Conservation (phyloP, 2,329 filamentous ascomycete species). For the Phaeosphaeriaceae sp. region DNA sequence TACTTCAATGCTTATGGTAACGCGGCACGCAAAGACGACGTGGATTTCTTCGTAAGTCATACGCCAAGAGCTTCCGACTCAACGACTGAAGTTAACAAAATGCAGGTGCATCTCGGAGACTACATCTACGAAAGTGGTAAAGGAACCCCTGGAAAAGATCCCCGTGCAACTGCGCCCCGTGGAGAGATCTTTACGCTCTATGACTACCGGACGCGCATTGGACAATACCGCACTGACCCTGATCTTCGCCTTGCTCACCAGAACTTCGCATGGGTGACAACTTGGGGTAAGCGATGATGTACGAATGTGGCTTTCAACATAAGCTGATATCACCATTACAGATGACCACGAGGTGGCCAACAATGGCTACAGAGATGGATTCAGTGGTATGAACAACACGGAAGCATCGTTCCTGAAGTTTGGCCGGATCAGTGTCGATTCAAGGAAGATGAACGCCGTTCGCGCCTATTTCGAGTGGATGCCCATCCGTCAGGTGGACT, state of each 20-base stretch:
- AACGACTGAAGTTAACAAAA: constrained; percentile 24
- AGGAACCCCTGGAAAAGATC: constrained; percentile 32
- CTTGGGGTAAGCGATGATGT: constrained; percentile 31
- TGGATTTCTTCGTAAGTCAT: constrained; percentile 63
- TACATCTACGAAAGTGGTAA: constrained; percentile 52
- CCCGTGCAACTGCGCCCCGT: constrained; percentile 36
- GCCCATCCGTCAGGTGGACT: constrained; percentile 53
- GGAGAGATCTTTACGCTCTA: constrained; percentile 52
- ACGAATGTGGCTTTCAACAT: neutral
- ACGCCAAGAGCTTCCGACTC: neutral
- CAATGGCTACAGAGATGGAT: constrained; percentile 47
- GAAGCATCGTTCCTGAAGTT: constrained; percentile 50
- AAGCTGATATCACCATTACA: neutral
- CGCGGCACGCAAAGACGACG: constrained; percentile 48
- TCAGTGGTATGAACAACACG: constrained; percentile 50
- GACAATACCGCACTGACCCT: constrained; percentile 50
- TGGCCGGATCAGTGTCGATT: constrained; percentile 51
- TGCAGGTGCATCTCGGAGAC: constrained; percentile 51
- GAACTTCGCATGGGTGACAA: constrained; percentile 53
- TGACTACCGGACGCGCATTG: constrained; percentile 52
- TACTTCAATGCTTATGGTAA: constrained; percentile 59
- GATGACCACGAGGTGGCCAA: constrained; percentile 48
- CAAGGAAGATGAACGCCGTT: constrained; percentile 56
- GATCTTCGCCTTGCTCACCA: constrained; percentile 51
- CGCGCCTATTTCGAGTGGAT: constrained; percentile 56